Conservation (phyloP, 2,329 filamentous ascomycete genomes). For the Sporothrix variecibatus region DNA sequence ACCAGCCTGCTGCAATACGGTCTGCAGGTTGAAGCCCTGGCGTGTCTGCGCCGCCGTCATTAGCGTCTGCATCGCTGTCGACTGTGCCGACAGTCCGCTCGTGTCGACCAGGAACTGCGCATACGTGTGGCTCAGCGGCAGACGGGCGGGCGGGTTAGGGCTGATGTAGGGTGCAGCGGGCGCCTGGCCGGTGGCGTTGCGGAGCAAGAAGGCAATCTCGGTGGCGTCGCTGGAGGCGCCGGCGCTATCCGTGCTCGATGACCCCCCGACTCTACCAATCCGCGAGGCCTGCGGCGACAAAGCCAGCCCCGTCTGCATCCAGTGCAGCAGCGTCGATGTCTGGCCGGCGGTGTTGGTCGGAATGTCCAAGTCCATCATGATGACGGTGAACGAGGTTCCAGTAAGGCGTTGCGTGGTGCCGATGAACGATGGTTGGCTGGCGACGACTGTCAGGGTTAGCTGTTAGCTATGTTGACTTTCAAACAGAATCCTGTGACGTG, state of each 20-base stretch:
- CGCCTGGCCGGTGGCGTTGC: slow-evolving; percentile 37
- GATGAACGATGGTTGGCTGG: slow-evolving; percentile 27
- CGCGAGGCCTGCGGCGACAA: slow-evolving; percentile 34
- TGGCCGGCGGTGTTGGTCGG: slow-evolving; percentile 43
- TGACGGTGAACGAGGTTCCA: slow-evolving; percentile 45
- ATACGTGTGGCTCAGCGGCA: slow-evolving; percentile 45
- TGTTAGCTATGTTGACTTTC: not conserved
- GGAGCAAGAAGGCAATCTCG: slow-evolving; percentile 37
- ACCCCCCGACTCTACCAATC: not conserved
- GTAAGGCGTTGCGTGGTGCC: slow-evolving; percentile 41
- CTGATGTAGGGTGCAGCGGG: slow-evolving; percentile 40
- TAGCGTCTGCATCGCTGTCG: slow-evolving; percentile 31
- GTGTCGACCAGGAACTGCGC: slow-evolving; percentile 45
- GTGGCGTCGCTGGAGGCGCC: not conserved
- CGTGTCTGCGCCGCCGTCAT: slow-evolving; percentile 36
- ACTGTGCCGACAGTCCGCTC: slow-evolving; percentile 34
- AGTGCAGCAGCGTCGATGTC: slow-evolving; percentile 46
- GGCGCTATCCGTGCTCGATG: slow-evolving; percentile 30
- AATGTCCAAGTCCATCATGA: slow-evolving; percentile 52
- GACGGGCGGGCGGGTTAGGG: slow-evolving; percentile 43
- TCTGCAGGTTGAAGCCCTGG: slow-evolving; percentile 39
- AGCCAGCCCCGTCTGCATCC: slow-evolving; percentile 46
- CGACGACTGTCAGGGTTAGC: not conserved
- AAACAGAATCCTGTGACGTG: not conserved
- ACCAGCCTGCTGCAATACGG: slow-evolving; percentile 38